Conservation (phyloP, 2,329 filamentous ascomycete species). For the Chrysoporthe cubensis region DNA sequence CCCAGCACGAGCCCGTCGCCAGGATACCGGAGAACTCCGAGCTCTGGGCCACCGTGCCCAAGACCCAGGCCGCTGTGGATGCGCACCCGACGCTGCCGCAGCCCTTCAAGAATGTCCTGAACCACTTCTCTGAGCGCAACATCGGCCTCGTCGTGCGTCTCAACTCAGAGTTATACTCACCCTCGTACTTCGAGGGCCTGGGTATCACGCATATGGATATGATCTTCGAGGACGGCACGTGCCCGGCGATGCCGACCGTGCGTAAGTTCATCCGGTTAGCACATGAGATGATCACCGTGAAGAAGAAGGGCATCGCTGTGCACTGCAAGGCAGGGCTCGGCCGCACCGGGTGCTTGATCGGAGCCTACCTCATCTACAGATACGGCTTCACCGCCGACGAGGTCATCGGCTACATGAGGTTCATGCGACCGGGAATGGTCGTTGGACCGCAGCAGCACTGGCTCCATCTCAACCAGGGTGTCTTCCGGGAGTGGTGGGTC, state of each 20-base stretch:
- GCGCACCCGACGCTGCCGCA: constrained; percentile 72
- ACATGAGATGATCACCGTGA: constrained; percentile 89
- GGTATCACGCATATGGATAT: constrained; percentile 97
- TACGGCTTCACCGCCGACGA: constrained; percentile 98
- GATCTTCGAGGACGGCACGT: constrained; percentile 99
- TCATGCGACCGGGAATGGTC: constrained; percentile 99
- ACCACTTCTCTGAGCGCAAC: constrained; percentile 84
- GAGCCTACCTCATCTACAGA: constrained; percentile 95
- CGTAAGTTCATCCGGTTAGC: constrained; percentile 93
- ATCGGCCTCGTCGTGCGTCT: constrained; percentile 93
- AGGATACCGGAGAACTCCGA: constrained; percentile 75
- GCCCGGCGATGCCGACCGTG: constrained; percentile 85
- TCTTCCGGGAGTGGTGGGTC: constrained; percentile 99
- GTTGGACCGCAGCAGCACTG: constrained; percentile 98
- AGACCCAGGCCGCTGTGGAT: constrained; percentile 73
- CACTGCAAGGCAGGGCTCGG: constrained; percentile 98
- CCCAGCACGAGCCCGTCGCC: constrained; percentile 77
- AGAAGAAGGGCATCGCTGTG: constrained; percentile 91
- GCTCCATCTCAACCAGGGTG: constrained; percentile 95
- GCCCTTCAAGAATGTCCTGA: constrained; percentile 94
- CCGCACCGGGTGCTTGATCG: constrained; percentile 93
- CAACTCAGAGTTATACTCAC: constrained; percentile 94
- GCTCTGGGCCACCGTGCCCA: constrained; percentile 74
- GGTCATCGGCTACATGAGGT: constrained; percentile 97
- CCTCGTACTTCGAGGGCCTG: constrained; percentile 94